These are phyloP conservation scores for Erucastrum elatum DNA, from an alignment of 345 rosid species.

Conservation along the genomic window DNA sequence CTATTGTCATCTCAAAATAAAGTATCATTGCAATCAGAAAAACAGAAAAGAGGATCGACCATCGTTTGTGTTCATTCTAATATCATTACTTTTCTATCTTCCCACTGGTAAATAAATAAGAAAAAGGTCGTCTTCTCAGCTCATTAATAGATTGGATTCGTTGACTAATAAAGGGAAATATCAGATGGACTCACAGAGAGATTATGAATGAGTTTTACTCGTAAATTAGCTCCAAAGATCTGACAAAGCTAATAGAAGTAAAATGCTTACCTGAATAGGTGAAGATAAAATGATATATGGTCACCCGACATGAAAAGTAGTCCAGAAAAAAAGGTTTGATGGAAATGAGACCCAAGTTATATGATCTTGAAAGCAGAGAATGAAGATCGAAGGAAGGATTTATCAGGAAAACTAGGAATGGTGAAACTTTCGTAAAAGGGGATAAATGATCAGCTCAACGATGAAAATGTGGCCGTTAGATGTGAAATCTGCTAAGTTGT, in stretches of 20 bases:
- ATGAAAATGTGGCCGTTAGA: slow-evolving; percentile 32
- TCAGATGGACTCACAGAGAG: slow-evolving; percentile 2
- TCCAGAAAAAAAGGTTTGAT: neutral
- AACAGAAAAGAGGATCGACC: neutral
- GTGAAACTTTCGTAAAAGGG: neutral
- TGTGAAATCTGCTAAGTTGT: slow-evolving; percentile 6
- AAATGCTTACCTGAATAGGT: slow-evolving; percentile 15
- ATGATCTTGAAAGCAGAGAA: neutral
- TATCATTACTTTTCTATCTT: neutral
- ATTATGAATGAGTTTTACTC: neutral
- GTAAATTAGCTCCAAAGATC: neutral
- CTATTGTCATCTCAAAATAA: too few relatives aligned
- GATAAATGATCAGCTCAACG: slow-evolving; percentile 6
- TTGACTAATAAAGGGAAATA: slow-evolving; percentile 19
- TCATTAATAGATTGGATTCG: neutral
- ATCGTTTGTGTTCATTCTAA: neutral
- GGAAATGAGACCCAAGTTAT: slow-evolving; percentile 3
- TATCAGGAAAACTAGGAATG: slow-evolving; percentile 6
- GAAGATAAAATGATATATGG: slow-evolving; percentile 6
- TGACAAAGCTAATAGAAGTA: neutral
- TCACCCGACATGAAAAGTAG: slow-evolving; percentile 12
- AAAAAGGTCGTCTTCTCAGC: neutral
- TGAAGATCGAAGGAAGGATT: neutral
- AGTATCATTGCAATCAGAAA: too few relatives aligned
- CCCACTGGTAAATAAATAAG: neutral